phyloP scores from a whole-genome alignment of 2,329 filamentous ascomycete genomes.

The Aspergillus sp. region DNA sequence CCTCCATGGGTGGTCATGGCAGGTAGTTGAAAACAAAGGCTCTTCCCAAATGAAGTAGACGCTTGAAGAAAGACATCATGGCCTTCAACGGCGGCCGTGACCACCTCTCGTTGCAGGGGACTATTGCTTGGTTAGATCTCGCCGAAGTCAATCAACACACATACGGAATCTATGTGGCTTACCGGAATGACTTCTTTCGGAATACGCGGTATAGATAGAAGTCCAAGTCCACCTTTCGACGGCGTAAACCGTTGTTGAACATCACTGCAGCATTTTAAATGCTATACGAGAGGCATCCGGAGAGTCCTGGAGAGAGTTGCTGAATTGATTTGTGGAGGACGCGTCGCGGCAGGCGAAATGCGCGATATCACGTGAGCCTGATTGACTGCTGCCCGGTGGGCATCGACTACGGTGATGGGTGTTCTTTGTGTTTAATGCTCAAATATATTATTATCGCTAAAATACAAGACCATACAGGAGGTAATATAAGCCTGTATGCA shows the following conservation, averaged over 20 bases:
- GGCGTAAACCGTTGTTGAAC: slow-evolving; percentile 24
- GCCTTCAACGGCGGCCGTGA: slow-evolving; percentile 74
- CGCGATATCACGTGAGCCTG: slow-evolving; percentile 29
- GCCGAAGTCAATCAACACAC: not conserved
- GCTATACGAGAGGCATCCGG: not conserved
- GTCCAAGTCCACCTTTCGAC: slow-evolving; percentile 60
- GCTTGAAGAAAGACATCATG: slow-evolving; percentile 94
- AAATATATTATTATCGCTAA: slow-evolving; percentile 10
- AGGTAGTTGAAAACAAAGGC: slow-evolving; percentile 87
- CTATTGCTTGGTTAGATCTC: slow-evolving; percentile 44
- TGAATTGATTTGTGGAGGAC: slow-evolving; percentile 3
- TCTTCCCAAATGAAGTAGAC: slow-evolving; percentile 75
- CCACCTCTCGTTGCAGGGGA: slow-evolving; percentile 83
- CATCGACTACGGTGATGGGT: not conserved
- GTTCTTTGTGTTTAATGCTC: not conserved
- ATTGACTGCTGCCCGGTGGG: not conserved
- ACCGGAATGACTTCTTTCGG: slow-evolving; percentile 72
- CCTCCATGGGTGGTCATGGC: slow-evolving; percentile 84
- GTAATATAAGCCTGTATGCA: not conserved
- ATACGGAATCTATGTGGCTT: slow-evolving; percentile 14
- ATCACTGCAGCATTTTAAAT: slow-evolving; percentile 31
- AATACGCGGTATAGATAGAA: slow-evolving; percentile 74
- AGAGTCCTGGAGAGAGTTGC: not conserved
- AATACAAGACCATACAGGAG: not conserved
- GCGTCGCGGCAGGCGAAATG: slow-evolving; percentile 12